Percentiles rank a stretch among this genome's conserved stretches.
phyloP scores from a whole-genome alignment of 176 grass and related monocot genomes.

The Miscanthus lutarioriparius region DNA sequence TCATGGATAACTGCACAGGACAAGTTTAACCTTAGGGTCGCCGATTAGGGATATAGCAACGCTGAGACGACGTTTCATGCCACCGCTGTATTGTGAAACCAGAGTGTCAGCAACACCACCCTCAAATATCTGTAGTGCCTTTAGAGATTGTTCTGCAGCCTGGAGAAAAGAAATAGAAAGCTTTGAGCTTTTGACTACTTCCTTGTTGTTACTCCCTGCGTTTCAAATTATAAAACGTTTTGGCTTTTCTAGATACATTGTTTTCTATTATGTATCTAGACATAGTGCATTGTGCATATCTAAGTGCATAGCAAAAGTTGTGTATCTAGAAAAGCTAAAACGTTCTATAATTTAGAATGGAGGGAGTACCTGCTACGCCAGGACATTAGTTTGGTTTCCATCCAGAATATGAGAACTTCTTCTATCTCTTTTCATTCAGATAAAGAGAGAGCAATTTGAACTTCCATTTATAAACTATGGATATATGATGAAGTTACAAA shows the following conservation, averaged over 20 bases:
- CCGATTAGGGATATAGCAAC: conserved; percentile 83
- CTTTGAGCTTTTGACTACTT: neutral
- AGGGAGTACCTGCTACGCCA: neutral
- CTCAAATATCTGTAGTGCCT: conserved; percentile 50
- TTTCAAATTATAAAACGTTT: neutral
- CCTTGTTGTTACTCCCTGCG: too few species aligned
- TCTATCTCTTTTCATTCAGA: neutral
- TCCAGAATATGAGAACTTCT: neutral
- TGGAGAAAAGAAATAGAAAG: conserved; percentile 35
- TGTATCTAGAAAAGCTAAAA: too few species aligned
- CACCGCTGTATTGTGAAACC: conserved; percentile 72
- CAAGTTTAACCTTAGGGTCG: conserved; percentile 57
- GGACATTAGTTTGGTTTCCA: neutral
- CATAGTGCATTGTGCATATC: neutral
- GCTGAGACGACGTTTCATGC: conserved; percentile 88
- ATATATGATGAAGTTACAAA: neutral
- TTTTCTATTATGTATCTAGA: neutral
- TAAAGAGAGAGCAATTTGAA: neutral
- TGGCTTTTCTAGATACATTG: neutral
- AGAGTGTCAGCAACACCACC: conserved; percentile 70
- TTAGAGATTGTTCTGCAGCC: conserved; percentile 73
- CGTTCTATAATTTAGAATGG: too few species aligned
- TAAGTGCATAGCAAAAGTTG: neutral
- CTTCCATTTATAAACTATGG: neutral
- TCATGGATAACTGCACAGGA: neutral